phyloP scores from a whole-genome alignment of 257 asterid species.

The Nicotiana otophora region DNA sequence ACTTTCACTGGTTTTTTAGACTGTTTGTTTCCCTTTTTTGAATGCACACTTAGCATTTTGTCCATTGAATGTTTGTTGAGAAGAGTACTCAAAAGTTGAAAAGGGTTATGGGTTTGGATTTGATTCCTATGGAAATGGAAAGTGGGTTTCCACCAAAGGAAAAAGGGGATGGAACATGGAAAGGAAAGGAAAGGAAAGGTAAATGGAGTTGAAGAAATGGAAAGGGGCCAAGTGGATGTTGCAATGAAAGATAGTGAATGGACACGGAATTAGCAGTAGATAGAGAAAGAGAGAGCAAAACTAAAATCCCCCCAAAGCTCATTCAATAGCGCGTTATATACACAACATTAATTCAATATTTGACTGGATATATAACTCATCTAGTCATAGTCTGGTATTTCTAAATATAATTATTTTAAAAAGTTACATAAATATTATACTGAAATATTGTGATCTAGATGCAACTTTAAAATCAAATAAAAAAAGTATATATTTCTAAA shows the following conservation, averaged over 20 bases:
- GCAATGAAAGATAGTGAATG: background rate
- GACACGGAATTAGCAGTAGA: background rate
- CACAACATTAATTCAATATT: background rate
- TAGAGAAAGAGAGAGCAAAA: background rate
- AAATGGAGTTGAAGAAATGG: background rate
- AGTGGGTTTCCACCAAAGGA: constrained; percentile 9
- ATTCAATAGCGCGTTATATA: background rate
- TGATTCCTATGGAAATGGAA: background rate
- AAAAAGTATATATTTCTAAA: no score
- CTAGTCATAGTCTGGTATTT: no score
- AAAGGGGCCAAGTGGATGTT: background rate
- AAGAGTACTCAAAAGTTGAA: background rate
- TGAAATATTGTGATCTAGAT: no score
- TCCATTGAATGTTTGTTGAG: constrained; percentile 17
- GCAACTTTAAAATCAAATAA: no score
- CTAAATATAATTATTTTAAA: no score
- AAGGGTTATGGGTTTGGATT: background rate
- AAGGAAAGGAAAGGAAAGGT: background rate
- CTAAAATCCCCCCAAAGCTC: background rate
- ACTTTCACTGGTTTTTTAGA: constrained; percentile 48
- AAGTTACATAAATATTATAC: no score
- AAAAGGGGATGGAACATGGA: background rate
- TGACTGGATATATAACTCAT: no score
- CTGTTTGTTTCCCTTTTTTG: constrained; percentile 25
- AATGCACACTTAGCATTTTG: constrained; percentile 23